Evolutionary conservation across 148 eudicot species (phyloP), one percentile per base, ranked within the genome.

Genomic region (Silene latifolia): DNA sequence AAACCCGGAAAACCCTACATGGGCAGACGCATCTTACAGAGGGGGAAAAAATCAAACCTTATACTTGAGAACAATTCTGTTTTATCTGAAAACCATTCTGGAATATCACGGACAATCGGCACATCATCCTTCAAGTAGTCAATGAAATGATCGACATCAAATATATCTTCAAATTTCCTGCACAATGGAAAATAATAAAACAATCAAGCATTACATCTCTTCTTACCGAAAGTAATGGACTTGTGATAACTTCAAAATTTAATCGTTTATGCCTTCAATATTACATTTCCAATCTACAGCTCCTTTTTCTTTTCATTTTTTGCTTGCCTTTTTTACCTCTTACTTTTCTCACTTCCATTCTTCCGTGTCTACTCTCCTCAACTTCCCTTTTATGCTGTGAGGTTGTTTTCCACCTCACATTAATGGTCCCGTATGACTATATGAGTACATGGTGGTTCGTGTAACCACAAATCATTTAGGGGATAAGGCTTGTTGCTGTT

Each of bases 111-210:
- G 51, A 95, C 91, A 77, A 95, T 95, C 24, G 80, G 86, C 63
- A 95, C 93, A 80, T 95, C 99, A 78, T 92, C 91, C 90, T 90
- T 92, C 85, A 95, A 83, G 85, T 95, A 95, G 81, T 95, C 97
- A 79, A 95, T 92, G 80, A 95, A 95, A 88, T 95, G 96, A 85
- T 95, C 97, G 44, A 95, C 99, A 78, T 95, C 97, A 86, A 95
- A 95, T 72, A 95, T 92, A 78, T 95, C 99, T 89, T 95, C 96
- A 75, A 92, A 87, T 78, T 94, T 94, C 89, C 98, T 94, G 87
- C 78, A 86, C 39, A 57, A 27, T 10, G 75, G 18, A 73, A 8
- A 72, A 14, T 7, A 54, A 47, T 20, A 23, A 25, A 53, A 12
- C 13, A 18, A 59, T 63, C 24, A 77, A 5, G 19, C 14, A 48